Conservation (phyloP, 148 eudicot genomes). For the Cornus kousa region DNA sequence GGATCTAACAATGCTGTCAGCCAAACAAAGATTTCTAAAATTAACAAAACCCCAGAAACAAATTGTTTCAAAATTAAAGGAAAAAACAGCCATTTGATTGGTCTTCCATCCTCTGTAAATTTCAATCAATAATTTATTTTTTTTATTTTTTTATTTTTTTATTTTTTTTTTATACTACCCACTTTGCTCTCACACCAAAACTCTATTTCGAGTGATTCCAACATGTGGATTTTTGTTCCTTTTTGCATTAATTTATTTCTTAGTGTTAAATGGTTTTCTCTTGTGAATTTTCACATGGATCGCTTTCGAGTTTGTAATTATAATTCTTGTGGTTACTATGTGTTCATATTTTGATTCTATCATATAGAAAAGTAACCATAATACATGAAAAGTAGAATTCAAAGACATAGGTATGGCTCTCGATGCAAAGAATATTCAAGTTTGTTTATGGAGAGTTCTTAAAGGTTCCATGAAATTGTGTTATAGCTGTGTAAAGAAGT, state of each 20-base stretch:
- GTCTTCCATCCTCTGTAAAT: constrained; percentile 1
- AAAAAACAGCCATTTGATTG: constrained; percentile 16
- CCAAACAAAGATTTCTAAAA: constrained; percentile 35
- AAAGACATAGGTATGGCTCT: constrained; percentile 42
- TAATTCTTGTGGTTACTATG: not conserved
- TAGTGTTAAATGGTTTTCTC: not conserved
- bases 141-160: not conserved
- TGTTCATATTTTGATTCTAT: constrained; percentile 1
- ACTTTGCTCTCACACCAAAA: not conserved
- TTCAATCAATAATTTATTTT: no score
- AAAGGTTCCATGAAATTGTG: constrained; percentile 32
- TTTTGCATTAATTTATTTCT: not conserved
- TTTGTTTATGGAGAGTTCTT: constrained; percentile 30
- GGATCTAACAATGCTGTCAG: constrained; percentile 28
- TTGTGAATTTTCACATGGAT: no score
- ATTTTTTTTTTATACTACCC: not conserved
- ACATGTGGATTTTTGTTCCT: not conserved
- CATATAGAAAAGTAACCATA: not conserved
- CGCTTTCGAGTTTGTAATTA: no score
- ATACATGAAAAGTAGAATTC: not conserved
- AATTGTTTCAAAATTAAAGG: not conserved
- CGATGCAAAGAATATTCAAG: constrained; percentile 52
- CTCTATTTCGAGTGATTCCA: not conserved
- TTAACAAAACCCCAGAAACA: constrained; percentile 5
- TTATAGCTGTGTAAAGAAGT: constrained; percentile 31